These are phyloP conservation scores for Lentinus tigrinus DNA, from an alignment of 768 basidiomycete species.

Conservation along the genomic window DNA sequence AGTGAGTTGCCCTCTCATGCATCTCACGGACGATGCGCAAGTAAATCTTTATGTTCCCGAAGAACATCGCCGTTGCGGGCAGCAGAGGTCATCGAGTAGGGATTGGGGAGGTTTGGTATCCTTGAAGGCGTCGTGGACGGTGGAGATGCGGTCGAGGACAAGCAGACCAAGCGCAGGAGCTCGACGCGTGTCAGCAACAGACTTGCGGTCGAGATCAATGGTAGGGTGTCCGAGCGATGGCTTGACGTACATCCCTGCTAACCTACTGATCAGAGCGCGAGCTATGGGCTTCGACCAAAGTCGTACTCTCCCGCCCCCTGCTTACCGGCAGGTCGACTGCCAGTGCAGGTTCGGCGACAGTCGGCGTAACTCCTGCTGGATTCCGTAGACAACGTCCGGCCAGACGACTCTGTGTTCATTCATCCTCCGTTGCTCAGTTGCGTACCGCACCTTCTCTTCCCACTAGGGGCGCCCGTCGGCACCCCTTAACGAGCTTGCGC, in stretches of 20 bases:
- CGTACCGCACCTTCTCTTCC: constrained; percentile 70
- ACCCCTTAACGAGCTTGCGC: constrained; percentile 80
- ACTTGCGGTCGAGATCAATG: constrained; percentile 59
- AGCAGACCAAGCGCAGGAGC: constrained; percentile 78
- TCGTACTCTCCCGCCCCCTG: constrained; percentile 81
- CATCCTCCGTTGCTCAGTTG: constrained; percentile 79
- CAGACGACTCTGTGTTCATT: constrained; percentile 89
- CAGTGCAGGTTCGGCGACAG: constrained; percentile 57
- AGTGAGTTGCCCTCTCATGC: constrained; percentile 45
- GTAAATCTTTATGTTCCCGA: constrained; percentile 89
- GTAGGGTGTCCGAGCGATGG: constrained; percentile 39
- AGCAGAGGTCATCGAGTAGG: constrained; percentile 95
- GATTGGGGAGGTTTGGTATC: constrained; percentile 92
- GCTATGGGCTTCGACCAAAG: constrained; percentile 74
- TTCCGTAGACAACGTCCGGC: constrained; percentile 66
- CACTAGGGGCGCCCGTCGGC: constrained; percentile 70
- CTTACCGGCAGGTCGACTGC: constrained; percentile 61
- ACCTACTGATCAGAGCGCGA: constrained; percentile 57
- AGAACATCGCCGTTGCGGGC: constrained; percentile 93
- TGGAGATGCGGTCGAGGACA: constrained; percentile 97
- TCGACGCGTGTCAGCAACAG: constrained; percentile 78
- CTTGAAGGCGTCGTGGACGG: constrained; percentile 97
- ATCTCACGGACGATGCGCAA: constrained; percentile 62
- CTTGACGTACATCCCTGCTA: not conserved
- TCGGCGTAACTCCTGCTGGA: constrained; percentile 71